Evolutionary conservation across 345 rosid genomes (phyloP).

Genomic region (sweet orange (Citrus sinensis)): DVS_A1.0 CM039163.1:45606001-45606500

Average conservation of each 20-base stretch:
- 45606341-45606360: not conserved
- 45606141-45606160: slow-evolving; percentile 74
- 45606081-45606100: slow-evolving; percentile 95
- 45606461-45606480: not conserved
- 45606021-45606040: slow-evolving; percentile 2
- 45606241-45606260: not conserved
- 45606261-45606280: not conserved
- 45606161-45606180: slow-evolving; percentile 98
- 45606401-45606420: not conserved
- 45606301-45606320: not conserved
- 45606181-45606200: slow-evolving; percentile 84
- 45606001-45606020: not conserved
- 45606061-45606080: slow-evolving; percentile 28
- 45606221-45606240: not conserved
- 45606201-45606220: not conserved
- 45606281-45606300: not conserved
- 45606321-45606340: not conserved
- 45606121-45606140: slow-evolving; percentile 96
- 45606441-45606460: not conserved
- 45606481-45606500: not conserved
- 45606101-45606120: slow-evolving; percentile 97
- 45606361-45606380: not conserved
- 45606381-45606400: not conserved
- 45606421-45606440: not conserved
- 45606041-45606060: not conserved